These are phyloP conservation scores for Microbotryomycetes sp. DNA, from an alignment of 1,284 basidiomycete genomes.

Conservation along the genomic window DNA sequence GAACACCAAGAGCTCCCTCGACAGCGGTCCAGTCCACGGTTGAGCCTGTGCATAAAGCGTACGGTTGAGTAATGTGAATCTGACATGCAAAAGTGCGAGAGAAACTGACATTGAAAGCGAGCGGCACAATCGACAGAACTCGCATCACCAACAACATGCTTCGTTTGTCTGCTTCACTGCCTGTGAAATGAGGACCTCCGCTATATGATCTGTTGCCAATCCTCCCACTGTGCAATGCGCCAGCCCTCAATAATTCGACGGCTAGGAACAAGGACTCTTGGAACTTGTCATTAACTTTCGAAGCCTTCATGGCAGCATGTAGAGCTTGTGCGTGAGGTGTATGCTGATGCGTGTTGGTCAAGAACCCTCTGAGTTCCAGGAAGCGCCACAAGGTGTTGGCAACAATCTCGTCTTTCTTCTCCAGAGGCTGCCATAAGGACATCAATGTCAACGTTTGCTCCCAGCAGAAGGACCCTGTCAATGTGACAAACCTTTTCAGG, in stretches of 20 bases:
- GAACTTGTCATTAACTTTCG: constrained; percentile 92
- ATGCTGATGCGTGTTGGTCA: constrained; percentile 78
- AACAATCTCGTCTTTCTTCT: constrained; percentile 97
- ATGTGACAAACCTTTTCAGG: constrained; percentile 42
- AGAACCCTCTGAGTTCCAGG: constrained; percentile 88
- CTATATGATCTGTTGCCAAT: constrained; percentile 84
- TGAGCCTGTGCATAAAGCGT: constrained; percentile 14
- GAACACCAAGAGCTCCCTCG: constrained; percentile 92
- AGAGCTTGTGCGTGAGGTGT: constrained; percentile 85
- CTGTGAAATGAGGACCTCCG: constrained; percentile 91
- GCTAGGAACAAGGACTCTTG: constrained; percentile 92
- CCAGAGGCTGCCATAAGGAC: constrained; percentile 51
- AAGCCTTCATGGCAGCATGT: constrained; percentile 66
- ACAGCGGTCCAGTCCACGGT: constrained; percentile 92
- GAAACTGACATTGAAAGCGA: constrained; percentile 75
- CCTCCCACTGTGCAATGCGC: constrained; percentile 86
- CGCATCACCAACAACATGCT: constrained; percentile 90
- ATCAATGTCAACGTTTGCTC: constrained; percentile 33
- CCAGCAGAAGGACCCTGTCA: not conserved
- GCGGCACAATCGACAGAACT: constrained; percentile 82
- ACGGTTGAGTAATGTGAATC: too few species aligned
- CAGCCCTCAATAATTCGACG: constrained; percentile 84
- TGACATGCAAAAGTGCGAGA: not conserved
- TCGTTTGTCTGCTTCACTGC: constrained; percentile 35
- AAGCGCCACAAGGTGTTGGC: constrained; percentile 98